These are phyloP conservation scores for Penicillium sp. DNA, from an alignment of 2,329 filamentous ascomycete species.

Conservation along the genomic window DNA sequence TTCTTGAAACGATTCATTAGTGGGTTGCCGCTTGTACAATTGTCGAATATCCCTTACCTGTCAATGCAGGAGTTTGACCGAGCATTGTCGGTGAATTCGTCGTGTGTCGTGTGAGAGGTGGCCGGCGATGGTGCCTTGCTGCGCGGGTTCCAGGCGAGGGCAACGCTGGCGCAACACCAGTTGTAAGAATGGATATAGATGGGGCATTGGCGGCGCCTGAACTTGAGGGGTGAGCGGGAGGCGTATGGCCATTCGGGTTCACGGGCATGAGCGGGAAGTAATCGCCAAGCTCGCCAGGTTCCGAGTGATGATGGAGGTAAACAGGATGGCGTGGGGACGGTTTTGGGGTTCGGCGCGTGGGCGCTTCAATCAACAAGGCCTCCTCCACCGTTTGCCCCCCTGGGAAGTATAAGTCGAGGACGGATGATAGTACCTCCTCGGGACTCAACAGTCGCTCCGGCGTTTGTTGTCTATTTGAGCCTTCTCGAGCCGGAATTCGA, in stretches of 20 bases:
- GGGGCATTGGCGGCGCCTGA: slow-evolving; percentile 55
- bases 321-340: slow-evolving; percentile 70
- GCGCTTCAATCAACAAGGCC: slow-evolving; percentile 88
- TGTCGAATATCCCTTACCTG: slow-evolving; percentile 40
- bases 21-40: background rate
- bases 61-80: slow-evolving; percentile 52
- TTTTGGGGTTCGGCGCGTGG: slow-evolving; percentile 75
- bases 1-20: slow-evolving; percentile 33
- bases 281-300: slow-evolving; percentile 75
- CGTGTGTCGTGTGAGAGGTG: slow-evolving; percentile 69
- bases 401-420: slow-evolving; percentile 82
- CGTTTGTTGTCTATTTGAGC: slow-evolving; percentile 50
- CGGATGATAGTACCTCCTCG: slow-evolving; percentile 80
- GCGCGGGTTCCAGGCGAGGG: slow-evolving; percentile 79
- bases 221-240: slow-evolving; percentile 52
- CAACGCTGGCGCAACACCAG: slow-evolving; percentile 78
- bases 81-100: slow-evolving; percentile 81
- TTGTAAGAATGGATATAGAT: slow-evolving; percentile 80
- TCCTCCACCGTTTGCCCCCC: slow-evolving; percentile 88
- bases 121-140: slow-evolving; percentile 62
- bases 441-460: slow-evolving; percentile 76
- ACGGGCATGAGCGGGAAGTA: slow-evolving; percentile 79
- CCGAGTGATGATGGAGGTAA: slow-evolving; percentile 58
- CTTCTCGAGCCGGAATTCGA: slow-evolving; percentile 74
- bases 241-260: slow-evolving; percentile 44